These are phyloP conservation scores for Fusarium tuaranense DNA, from an alignment of 2,329 filamentous ascomycete genomes.

Conservation along the genomic window DNA sequence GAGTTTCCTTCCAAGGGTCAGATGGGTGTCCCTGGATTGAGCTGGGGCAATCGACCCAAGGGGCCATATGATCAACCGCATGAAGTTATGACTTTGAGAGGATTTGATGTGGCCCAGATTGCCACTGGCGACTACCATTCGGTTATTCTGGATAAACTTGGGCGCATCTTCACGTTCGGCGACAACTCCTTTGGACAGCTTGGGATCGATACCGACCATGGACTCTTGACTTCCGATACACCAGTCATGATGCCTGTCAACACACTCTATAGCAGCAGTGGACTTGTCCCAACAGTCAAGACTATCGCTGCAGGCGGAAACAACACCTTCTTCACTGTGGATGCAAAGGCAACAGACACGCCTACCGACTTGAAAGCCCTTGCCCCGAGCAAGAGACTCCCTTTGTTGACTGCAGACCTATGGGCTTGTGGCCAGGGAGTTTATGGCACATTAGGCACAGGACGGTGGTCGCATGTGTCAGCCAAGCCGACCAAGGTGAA, in stretches of 20 bases:
- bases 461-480: slow-evolving; percentile 90
- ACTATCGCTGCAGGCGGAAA: slow-evolving; percentile 85
- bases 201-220: slow-evolving; percentile 77
- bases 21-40: slow-evolving; percentile 85
- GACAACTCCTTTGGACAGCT: slow-evolving; percentile 94
- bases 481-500: slow-evolving; percentile 83
- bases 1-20: slow-evolving; percentile 87
- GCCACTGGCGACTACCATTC: slow-evolving; percentile 91
- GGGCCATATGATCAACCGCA: slow-evolving; percentile 86
- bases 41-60: slow-evolving; percentile 80
- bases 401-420: slow-evolving; percentile 66
- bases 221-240: slow-evolving; percentile 72
- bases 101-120: slow-evolving; percentile 78
- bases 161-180: slow-evolving; percentile 86
- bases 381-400: slow-evolving; percentile 49
- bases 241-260: slow-evolving; percentile 78
- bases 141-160: slow-evolving; percentile 79
- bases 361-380: slow-evolving; percentile 29
- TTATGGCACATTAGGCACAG: slow-evolving; percentile 84
- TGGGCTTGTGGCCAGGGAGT: slow-evolving; percentile 92
- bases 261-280: slow-evolving; percentile 77
- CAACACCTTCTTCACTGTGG: slow-evolving; percentile 89
- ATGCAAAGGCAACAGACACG: slow-evolving; percentile 69
- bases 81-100: slow-evolving; percentile 78
- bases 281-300: slow-evolving; percentile 75